These are phyloP conservation scores for Cercospora zeina DNA, from an alignment of 2,329 filamentous ascomycete species.

Conservation along the genomic window DNA sequence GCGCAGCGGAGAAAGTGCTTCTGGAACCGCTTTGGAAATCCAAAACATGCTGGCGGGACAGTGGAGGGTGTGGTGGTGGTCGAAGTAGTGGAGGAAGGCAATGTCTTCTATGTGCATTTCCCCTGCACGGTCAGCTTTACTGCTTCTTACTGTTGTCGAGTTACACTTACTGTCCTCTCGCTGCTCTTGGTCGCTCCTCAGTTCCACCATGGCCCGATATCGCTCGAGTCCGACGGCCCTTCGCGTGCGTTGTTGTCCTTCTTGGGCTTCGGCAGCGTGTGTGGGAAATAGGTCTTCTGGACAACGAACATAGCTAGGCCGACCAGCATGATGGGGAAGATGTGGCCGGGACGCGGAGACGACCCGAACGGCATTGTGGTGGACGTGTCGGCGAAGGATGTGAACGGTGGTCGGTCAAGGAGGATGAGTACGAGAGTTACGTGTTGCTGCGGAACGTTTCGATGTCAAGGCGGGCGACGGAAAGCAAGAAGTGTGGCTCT, in stretches of 20 bases:
- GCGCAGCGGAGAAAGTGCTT: neutral
- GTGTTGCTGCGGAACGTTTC: neutral
- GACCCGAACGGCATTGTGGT: neutral
- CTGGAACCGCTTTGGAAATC: neutral
- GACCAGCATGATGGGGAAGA: neutral
- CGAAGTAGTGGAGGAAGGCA: neutral
- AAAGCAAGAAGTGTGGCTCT: neutral
- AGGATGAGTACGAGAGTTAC: neutral
- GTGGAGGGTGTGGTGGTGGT: neutral
- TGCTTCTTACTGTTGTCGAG: neutral
- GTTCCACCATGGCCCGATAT: neutral
- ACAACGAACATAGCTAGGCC: neutral
- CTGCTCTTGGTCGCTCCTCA: neutral
- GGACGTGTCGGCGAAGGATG: neutral
- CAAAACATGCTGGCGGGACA: neutral
- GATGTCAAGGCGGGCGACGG: neutral
- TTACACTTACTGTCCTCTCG: neutral
- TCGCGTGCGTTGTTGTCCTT: neutral
- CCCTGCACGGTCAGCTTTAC: neutral
- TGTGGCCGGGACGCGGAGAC: neutral
- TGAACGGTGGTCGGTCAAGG: neutral
- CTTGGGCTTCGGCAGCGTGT: conserved; percentile 2
- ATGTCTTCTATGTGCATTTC: neutral
- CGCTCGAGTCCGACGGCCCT: neutral
- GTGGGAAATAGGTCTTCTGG: conserved; percentile 1